Evolutionary conservation across 164 flowering plant species (phyloP).

Genomic region (Taxillus chinensis): DNA sequence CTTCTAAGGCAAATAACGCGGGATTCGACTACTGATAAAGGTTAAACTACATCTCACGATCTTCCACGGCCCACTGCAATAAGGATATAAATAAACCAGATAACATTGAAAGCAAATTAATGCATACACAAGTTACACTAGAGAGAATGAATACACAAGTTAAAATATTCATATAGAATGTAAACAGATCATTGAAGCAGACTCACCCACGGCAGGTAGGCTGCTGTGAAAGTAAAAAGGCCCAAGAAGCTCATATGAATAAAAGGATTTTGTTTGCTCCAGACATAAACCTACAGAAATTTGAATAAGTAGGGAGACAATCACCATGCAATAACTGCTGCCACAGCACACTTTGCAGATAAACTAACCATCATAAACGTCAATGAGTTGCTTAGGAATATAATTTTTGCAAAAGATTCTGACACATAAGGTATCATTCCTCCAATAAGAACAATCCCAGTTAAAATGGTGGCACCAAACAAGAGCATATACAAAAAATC

Average conservation of each 20-base stretch:
- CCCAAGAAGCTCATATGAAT: conserved; percentile 99
- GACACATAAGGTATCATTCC: conserved; percentile 92
- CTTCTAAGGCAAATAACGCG: too few relatives aligned
- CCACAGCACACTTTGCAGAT: not conserved
- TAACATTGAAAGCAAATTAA: too few relatives aligned
- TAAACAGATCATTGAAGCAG: not conserved
- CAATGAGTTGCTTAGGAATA: conserved; percentile 94
- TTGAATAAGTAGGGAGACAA: not conserved
- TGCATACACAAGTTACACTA: too few relatives aligned
- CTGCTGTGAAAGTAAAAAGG: conserved; percentile 95
- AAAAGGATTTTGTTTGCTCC: conserved; percentile 99
- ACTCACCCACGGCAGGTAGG: conserved; percentile 97
- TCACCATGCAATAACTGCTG: not conserved
- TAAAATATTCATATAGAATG: too few relatives aligned
- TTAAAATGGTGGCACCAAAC: conserved; percentile 92
- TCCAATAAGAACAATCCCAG: conserved; percentile 85
- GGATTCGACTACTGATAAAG: not conserved
- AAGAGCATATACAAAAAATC: conserved; percentile 99
- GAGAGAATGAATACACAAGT: too few relatives aligned
- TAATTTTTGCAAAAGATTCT: conserved; percentile 80
- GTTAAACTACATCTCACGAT: not conserved
- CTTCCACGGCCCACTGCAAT: not conserved
- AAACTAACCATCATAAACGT: conserved; percentile 97
- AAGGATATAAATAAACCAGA: too few relatives aligned
- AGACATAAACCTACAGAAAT: conserved; percentile 79